Evolutionary conservation across 1,284 basidiomycete species (phyloP), one percentile per base, ranked within the genome.

Genomic region (Tilletia walkeri): DNA sequence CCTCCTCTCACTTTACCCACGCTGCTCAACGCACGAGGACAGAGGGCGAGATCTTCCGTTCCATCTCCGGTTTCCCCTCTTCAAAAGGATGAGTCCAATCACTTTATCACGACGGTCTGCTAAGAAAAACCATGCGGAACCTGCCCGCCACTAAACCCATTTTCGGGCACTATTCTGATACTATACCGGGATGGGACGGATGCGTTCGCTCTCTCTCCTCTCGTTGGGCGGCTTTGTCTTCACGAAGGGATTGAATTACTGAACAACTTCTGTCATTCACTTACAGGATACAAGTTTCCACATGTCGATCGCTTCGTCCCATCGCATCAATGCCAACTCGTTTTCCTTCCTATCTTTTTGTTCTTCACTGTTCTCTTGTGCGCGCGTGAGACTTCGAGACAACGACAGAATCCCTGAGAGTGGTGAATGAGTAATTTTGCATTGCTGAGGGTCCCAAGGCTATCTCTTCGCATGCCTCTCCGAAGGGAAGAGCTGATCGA

Each of bases 401-500:
- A 30, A 30, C 24, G 24, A 30, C 2, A 30, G 24, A 30, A 14
- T 1, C 14, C 9, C 41, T 45, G 6, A 9, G 41, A 45, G 14
- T 45, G 41, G 41, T 45, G 41, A 39, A 39, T 18, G 14, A 39
- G 3, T 20, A 39, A 2, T 10, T 38, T 36, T 63, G 59, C 34
- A 39, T 63, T n/a, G 16, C 7, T 63, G 4, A 14, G 16, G 50
- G n/a, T 30, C 24, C 24, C 24, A 24, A 18, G 20, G 16, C 50
- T 41, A 12, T 48, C 54, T 69, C 38, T 20, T 1, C 41, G 41
- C 41, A 45, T 45, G 41, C 14, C 20, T 18, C 7, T 69, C 49
- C 24, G 71, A 69, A 1, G 76, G 76, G 65, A 77, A 77, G 41
- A 77, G 66, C 38, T 67, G 67, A 67, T 77, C 74, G 68, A 77